Percentiles rank a stretch among this genome's conserved stretches.
Conservation (phyloP, 2,329 filamentous ascomycete species). For the Alternaria gansuensis region DNA sequence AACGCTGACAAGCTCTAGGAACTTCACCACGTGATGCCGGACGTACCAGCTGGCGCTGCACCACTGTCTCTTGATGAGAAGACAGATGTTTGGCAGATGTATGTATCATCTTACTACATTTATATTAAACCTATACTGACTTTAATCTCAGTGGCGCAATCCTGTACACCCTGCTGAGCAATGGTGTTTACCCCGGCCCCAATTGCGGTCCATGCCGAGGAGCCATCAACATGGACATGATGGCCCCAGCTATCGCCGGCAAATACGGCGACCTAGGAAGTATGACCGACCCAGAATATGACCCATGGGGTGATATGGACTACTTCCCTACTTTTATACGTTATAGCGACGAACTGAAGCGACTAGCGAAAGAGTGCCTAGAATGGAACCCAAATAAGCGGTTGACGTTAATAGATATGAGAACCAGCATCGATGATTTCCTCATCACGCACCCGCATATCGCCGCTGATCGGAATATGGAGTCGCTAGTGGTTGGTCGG, state of each 20-base stretch:
- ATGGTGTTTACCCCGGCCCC: background rate
- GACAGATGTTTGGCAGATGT: conserved; percentile 14
- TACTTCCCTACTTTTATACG: conserved; percentile 1
- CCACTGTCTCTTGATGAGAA: background rate
- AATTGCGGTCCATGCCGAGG: background rate
- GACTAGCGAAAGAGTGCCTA: background rate
- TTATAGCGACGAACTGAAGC: background rate
- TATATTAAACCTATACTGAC: background rate
- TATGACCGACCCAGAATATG: background rate
- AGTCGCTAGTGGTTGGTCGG: background rate
- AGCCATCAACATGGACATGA: too few relatives aligned
- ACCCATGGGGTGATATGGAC: background rate
- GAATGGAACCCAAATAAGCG: background rate
- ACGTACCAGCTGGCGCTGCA: background rate
- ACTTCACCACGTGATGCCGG: conserved; percentile 1
- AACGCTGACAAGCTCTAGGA: background rate
- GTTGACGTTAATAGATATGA: conserved; percentile 1
- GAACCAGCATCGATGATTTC: background rate
- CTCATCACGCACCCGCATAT: background rate
- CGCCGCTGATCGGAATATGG: background rate
- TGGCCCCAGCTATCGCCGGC: background rate
- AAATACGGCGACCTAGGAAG: background rate
- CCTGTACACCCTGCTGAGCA: background rate
- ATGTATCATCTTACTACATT: background rate
- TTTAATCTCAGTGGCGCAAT: background rate